Conservation (phyloP, 352 stramenopile species). For the Phytophthora quininea region DNA sequence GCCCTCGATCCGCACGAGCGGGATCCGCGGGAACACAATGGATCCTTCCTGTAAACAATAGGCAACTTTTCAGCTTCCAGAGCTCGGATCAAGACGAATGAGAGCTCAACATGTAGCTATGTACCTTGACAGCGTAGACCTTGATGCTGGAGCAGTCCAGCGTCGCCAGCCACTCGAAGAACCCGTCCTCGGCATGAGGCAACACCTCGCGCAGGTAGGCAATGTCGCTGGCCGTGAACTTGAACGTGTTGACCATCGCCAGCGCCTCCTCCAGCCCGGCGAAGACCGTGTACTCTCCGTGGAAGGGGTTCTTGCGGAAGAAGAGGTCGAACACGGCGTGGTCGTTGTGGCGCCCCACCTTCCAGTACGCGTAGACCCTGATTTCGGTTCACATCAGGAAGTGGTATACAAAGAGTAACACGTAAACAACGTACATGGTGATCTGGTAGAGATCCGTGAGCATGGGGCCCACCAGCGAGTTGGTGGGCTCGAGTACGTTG, state of each 20-base stretch:
- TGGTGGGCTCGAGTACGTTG: constrained; percentile 80
- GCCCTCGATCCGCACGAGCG: constrained; percentile 93
- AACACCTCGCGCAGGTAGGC: constrained; percentile 92
- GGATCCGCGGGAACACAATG: constrained; percentile 96
- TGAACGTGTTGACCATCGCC: constrained; percentile 94
- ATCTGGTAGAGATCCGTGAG: constrained; percentile 99
- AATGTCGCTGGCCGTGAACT: constrained; percentile 94
- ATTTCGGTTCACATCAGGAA: too few relatives aligned
- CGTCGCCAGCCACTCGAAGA: constrained; percentile 95
- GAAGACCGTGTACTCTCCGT: constrained; percentile 97
- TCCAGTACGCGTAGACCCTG: constrained; percentile 99
- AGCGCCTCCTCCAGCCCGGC: constrained; percentile 92
- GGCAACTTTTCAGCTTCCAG: not conserved
- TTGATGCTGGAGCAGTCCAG: constrained; percentile 94
- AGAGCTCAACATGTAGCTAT: not conserved
- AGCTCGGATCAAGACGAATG: not conserved
- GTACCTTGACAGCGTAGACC: constrained; percentile 91
- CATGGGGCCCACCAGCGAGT: constrained; percentile 94
- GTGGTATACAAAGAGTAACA: not conserved
- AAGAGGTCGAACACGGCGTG: constrained; percentile 96
- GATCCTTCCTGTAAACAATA: constrained; percentile 93
- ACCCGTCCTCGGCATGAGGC: constrained; percentile 91
- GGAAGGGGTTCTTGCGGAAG: constrained; percentile 99
- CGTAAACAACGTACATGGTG: constrained; percentile 72
- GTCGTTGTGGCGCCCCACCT: constrained; percentile 93